phyloP scores from a whole-genome alignment of 2,329 filamentous ascomycete genomes.

The Exophiala bonariae region DNA sequence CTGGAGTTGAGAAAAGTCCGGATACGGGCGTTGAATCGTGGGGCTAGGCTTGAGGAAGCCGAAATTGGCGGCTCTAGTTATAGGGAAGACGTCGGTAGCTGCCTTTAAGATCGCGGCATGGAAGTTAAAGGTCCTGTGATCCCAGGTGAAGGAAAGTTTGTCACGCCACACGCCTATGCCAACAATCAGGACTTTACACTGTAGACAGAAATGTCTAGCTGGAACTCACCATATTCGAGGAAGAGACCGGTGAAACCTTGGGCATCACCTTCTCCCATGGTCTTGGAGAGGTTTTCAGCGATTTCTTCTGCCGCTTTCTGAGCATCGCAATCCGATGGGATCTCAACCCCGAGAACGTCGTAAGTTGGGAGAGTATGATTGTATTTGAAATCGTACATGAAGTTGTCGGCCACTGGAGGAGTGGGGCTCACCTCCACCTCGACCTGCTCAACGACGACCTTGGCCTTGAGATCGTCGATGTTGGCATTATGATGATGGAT shows the following conservation, averaged over 20 bases:
- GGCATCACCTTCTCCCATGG: constrained; percentile 23
- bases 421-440: constrained; percentile 6
- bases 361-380: constrained; percentile 38
- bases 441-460: constrained; percentile 5
- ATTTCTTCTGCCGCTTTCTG: constrained; percentile 13
- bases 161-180: constrained; percentile 38
- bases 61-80: too few relatives aligned
- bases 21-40: too few relatives aligned
- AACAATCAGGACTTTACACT: too few relatives aligned
- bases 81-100: too few relatives aligned
- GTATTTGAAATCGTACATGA: constrained; percentile 46
- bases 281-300: constrained; percentile 17
- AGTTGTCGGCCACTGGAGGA: constrained; percentile 38
- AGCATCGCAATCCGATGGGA: constrained; percentile 30
- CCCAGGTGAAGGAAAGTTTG: constrained; percentile 38
- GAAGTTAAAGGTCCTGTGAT: too few relatives aligned
- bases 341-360: constrained; percentile 31
- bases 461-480: constrained; percentile 10
- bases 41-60: too few relatives aligned
- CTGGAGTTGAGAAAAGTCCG: constrained; percentile 33
- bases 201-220: too few relatives aligned
- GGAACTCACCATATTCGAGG: constrained; percentile 27
- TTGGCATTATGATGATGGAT: constrained; percentile 2
- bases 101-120: too few relatives aligned
- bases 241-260: constrained; percentile 31